Base-by-base conservation (phyloP, 345 rosid species). In the Eucalyptus lansdowneana region DNA sequence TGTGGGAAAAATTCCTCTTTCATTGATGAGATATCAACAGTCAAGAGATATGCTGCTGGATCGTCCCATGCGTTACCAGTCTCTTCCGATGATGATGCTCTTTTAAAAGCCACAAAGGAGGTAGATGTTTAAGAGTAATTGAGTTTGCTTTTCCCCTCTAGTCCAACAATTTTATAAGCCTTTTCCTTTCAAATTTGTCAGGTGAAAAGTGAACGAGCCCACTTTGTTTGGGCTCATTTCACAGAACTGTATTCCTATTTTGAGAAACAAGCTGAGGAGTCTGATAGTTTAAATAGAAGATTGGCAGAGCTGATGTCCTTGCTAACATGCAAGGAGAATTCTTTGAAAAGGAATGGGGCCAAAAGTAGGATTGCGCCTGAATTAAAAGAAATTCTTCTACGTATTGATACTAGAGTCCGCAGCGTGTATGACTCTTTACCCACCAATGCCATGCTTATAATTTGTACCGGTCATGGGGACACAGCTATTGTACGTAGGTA, bases 401-500 rank as follows among this genome's bases (percentile, higher is more conserved):
- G 92, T 86, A 91, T 96, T 91, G 92, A 98, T 67, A 89, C 92
- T 21, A 94, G 96, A 91, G 92, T 97, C 88, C 90, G 91, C 24
- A 90, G 93, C 87, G 93, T 96, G 50, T 92, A 94, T 90, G 88
- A 91, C 13, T 91, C 96, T 50, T 92, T 98, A 90, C 99, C 99
- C 11, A 91, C 94, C 17, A 98, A 97, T 90, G 88, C 98, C 87
- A 93, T 98, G 99, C 92, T 98, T 86, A 95, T 97, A 92, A 93
- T 98, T 90, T 98, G 98, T 95, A 96, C 99, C 1, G 99, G 99
- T 87, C 99, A 97, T 90, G 99, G 99, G 89, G 97, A 98, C 94
- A 98, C 93, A 21, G 96, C 98, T 65, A 90, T 93, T 86, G 98
- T 97, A 86, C 94, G 95, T 89, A 96, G 98, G 99, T 97, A 89